A percentile compares a stretch with the other conserved stretches of the same genome.
phyloP scores from a whole-genome alignment of 768 basidiomycete species.

The Rhizopogon vesiculosus region DNA sequence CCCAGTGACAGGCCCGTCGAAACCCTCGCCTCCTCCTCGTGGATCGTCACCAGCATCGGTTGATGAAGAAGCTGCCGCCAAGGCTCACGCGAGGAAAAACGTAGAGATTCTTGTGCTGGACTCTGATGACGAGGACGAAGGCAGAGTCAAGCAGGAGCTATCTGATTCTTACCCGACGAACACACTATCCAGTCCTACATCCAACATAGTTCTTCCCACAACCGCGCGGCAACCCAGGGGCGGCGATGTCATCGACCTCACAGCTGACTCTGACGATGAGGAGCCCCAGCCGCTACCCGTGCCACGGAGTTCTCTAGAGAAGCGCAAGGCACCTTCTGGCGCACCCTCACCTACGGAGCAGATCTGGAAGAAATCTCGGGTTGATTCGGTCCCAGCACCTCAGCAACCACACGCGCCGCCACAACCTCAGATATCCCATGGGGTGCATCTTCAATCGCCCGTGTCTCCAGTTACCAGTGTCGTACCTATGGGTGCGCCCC shows the following conservation, averaged over 20 bases:
- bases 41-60: constrained; percentile 22
- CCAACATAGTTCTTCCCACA: constrained; percentile 19
- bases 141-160: constrained; percentile 68
- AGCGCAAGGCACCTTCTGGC: constrained; percentile 56
- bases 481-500: not conserved
- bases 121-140: constrained; percentile 70
- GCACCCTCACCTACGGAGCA: constrained; percentile 53
- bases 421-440: not conserved
- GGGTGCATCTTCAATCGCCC: constrained; percentile 13
- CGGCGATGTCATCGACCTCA: constrained; percentile 77
- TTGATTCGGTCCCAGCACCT: constrained; percentile 18
- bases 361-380: constrained; percentile 68
- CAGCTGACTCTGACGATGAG: constrained; percentile 77
- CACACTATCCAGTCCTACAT: constrained; percentile 34
- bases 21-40: constrained; percentile 24
- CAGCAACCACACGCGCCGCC: constrained; percentile 4
- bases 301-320: constrained; percentile 33
- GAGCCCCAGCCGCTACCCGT: constrained; percentile 24
- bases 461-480: constrained; percentile 18
- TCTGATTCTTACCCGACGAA: constrained; percentile 55
- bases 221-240: constrained; percentile 28
- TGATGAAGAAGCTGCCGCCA: constrained; percentile 25
- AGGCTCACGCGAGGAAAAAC: constrained; percentile 43
- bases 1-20: constrained; percentile 25
- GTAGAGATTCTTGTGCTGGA: constrained; percentile 64